phyloP scores from a whole-genome alignment of 305 asterid species.

The Striga hermonthica region DNA sequence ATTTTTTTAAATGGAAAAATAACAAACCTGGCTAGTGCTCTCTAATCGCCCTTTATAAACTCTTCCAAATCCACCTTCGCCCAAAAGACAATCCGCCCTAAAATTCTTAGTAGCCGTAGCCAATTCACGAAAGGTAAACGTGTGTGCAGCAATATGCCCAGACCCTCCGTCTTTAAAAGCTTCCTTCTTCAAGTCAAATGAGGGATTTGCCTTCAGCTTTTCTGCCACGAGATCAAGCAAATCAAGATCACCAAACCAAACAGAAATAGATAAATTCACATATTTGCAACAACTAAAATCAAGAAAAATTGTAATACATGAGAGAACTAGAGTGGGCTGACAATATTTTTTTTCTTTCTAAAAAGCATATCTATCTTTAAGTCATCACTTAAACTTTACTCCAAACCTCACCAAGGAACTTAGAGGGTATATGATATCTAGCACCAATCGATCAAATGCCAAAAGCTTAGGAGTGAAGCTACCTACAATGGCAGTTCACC shows the following conservation, averaged over 20 bases:
- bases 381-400: too few species aligned
- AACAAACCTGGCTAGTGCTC: conserved; percentile 64
- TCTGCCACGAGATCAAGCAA: conserved; percentile 37
- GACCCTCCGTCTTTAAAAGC: conserved; percentile 56
- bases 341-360: not conserved
- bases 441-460: not conserved
- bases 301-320: not conserved
- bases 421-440: not conserved
- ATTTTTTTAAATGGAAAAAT: not conserved
- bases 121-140: conserved; percentile 75
- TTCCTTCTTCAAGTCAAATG: conserved; percentile 50
- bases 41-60: conserved; percentile 71
- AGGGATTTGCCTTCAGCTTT: conserved; percentile 46
- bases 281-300: too few species aligned
- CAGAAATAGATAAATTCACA: too few species aligned
- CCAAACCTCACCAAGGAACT: not conserved
- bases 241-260: conserved; percentile 4
- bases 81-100: conserved; percentile 71
- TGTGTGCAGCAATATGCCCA: conserved; percentile 63
- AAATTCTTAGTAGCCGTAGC: conserved; percentile 77
- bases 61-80: conserved; percentile 91
- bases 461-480: not conserved
- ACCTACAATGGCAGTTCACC: not conserved
- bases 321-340: not conserved
- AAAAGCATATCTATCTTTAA: not conserved